Evolutionary conservation across 1,284 basidiomycete genomes (phyloP).

Genomic region (Wolfiporia cocos): DNA sequence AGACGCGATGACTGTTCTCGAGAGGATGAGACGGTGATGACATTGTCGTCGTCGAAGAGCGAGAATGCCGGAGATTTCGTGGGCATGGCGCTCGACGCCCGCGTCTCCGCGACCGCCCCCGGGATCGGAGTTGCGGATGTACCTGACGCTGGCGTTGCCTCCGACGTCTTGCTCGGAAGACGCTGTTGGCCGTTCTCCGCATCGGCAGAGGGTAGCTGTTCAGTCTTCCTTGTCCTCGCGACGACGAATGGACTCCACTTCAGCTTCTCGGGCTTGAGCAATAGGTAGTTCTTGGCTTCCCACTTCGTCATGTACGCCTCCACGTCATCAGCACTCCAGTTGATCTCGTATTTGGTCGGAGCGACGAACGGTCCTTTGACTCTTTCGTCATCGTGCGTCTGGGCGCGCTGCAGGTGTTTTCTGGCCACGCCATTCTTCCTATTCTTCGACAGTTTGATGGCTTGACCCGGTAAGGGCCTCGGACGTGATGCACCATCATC

Average conservation of each 20-base stretch:
- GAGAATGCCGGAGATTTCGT: conserved; percentile 19
- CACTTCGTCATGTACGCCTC: conserved; percentile 62
- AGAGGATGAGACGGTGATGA: conserved; percentile 15
- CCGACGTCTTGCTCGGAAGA: conserved; percentile 11
- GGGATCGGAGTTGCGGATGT: conserved; percentile 2
- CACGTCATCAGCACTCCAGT: conserved; percentile 70
- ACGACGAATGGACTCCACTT: conserved; percentile 95
- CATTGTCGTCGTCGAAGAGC: conserved; percentile 24
- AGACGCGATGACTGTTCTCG: conserved; percentile 5
- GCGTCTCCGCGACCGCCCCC: not conserved
- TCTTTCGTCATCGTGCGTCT: conserved; percentile 45
- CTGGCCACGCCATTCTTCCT: conserved; percentile 61
- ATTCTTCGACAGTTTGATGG: conserved; percentile 66
- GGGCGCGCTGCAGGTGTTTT: conserved; percentile 53
- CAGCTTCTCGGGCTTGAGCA: conserved; percentile 78
- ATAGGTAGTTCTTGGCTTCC: conserved; percentile 79
- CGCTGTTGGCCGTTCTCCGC: conserved; percentile 17
- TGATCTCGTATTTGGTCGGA: conserved; percentile 75
- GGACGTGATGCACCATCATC: conserved; percentile 43
- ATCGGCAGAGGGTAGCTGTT: conserved; percentile 28
- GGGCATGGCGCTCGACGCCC: not conserved
- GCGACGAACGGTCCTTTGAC: conserved; percentile 50
- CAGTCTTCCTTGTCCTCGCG: conserved; percentile 45
- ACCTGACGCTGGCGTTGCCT: not conserved
- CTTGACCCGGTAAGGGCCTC: conserved; percentile 64